Percentiles rank a stretch among this genome's conserved stretches.
These are phyloP conservation scores for Paracoccidioides lutzii DNA, from an alignment of 2,329 filamentous ascomycete species.

Conservation along the genomic window DNA sequence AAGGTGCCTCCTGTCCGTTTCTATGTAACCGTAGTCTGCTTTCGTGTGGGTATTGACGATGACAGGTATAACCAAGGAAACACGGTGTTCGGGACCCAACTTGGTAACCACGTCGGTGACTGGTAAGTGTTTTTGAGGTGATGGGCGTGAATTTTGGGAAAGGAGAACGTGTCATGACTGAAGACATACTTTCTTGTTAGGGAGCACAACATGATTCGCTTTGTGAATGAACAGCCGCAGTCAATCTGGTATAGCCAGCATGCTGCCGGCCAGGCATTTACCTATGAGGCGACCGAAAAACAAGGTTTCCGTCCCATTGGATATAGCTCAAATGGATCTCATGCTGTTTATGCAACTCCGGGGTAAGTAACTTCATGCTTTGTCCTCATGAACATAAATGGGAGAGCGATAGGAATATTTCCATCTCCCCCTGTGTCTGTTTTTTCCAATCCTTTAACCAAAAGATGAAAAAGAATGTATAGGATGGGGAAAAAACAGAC, in stretches of 20 bases:
- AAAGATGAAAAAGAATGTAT: background rate
- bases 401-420: background rate
- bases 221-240: conserved; percentile 42
- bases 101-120: conserved; percentile 51
- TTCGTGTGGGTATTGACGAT: background rate
- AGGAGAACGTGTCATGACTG: background rate
- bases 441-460: background rate
- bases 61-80: conserved; percentile 42
- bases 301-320: conserved; percentile 40
- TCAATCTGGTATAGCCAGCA: conserved; percentile 54
- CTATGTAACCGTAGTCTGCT: background rate
- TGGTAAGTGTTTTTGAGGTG: conserved; percentile 30
- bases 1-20: conserved; percentile 4
- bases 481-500: background rate
- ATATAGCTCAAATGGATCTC: conserved; percentile 48
- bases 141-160: background rate
- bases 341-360: conserved; percentile 50
- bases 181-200: conserved; percentile 18
- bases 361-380: conserved; percentile 23
- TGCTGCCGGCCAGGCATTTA: conserved; percentile 49
- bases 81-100: conserved; percentile 36
- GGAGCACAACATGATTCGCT: conserved; percentile 57
- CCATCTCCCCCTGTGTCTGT: background rate
- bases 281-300: conserved; percentile 44
- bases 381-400: background rate